Evolutionary conservation across 495 filamentous ascomycete genomes (phyloP).

Genomic region (Letharia lupina): DNA sequence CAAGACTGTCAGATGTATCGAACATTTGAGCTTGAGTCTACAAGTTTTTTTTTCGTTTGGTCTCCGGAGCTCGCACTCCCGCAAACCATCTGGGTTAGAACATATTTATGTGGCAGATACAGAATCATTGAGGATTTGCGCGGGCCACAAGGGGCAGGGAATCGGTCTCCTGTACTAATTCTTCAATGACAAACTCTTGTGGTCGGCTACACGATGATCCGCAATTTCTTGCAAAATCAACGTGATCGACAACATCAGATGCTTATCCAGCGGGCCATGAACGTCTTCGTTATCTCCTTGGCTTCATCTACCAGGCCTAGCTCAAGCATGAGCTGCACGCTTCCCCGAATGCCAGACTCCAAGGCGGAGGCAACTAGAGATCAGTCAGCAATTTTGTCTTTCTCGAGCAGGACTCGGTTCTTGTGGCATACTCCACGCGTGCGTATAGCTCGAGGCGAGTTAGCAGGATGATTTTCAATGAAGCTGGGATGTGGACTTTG

Average conservation of each 20-base stretch:
- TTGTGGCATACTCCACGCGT: background rate
- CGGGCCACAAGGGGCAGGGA: too few relatives aligned
- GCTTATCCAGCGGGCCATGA: background rate
- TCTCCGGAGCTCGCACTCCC: too few relatives aligned
- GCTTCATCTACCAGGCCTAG: background rate
- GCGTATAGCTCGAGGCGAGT: background rate
- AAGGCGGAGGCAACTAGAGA: background rate
- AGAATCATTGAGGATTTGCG: too few relatives aligned
- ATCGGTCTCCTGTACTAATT: too few relatives aligned
- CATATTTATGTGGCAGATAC: too few relatives aligned
- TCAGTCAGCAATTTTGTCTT: background rate
- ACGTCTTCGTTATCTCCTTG: background rate
- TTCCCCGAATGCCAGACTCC: background rate
- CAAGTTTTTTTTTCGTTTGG: too few relatives aligned
- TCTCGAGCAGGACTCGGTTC: background rate
- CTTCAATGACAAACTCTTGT: too few relatives aligned
- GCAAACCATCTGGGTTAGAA: too few relatives aligned
- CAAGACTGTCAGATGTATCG: too few relatives aligned
- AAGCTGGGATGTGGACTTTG: background rate
- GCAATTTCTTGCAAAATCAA: too few relatives aligned
- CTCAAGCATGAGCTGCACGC: background rate
- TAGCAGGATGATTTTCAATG: background rate
- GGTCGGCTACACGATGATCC: too few relatives aligned
- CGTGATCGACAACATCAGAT: background rate
- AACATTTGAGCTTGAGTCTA: too few relatives aligned